phyloP scores from a whole-genome alignment of 306 rosid species.

The Ceratonia siliqua region DNA sequence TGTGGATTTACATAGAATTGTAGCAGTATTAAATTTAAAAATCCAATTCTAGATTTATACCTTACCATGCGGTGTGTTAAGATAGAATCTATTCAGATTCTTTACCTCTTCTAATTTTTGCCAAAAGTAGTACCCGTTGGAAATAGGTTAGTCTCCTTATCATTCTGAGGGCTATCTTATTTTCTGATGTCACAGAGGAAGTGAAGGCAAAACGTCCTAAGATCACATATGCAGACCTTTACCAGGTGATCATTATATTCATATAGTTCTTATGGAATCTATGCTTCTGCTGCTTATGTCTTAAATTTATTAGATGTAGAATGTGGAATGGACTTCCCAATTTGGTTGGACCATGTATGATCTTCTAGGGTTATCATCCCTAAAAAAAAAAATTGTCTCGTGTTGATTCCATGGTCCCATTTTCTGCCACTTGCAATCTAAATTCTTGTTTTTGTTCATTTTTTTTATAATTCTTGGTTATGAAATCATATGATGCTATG shows the following conservation, averaged over 20 bases:
- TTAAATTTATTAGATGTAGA: not conserved
- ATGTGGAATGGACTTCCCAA: constrained; percentile 8
- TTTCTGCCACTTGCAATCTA: constrained; percentile 4
- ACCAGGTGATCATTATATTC: constrained; percentile 69
- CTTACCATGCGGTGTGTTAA: not conserved
- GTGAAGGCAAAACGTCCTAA: constrained; percentile 75
- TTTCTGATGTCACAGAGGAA: constrained; percentile 67
- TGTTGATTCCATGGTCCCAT: not conserved
- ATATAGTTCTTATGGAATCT: constrained; percentile 14
- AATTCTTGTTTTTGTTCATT: not conserved
- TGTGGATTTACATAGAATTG: not conserved
- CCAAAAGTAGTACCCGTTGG: not conserved
- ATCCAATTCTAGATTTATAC: not conserved
- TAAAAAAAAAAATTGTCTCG: not conserved
- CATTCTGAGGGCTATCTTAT: constrained; percentile 33
- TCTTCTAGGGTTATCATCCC: not conserved
- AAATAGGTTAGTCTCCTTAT: not conserved
- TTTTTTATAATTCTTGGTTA: not conserved
- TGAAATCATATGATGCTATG: constrained; percentile 11
- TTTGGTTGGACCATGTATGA: constrained; percentile 14
- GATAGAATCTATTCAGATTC: constrained; percentile 15
- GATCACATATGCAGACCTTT: constrained; percentile 81
- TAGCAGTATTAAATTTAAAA: no score
- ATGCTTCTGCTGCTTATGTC: constrained; percentile 2
- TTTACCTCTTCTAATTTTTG: not conserved